Conservation (phyloP, 805 yeast genomes). For the Starmerella geochares region DNA sequence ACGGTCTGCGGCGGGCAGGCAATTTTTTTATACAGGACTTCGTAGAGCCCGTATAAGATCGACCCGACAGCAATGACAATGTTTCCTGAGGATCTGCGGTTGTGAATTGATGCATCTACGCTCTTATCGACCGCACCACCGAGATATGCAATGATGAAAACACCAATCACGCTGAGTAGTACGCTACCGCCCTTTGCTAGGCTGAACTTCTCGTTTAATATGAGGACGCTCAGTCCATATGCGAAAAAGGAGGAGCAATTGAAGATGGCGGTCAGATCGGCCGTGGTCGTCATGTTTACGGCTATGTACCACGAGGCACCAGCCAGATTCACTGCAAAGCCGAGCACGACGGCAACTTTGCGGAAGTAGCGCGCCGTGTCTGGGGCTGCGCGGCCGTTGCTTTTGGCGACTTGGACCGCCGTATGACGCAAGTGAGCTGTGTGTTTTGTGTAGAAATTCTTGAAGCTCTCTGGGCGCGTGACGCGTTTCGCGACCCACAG, state of each 20-base stretch:
- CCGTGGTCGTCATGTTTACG: constrained; percentile 66
- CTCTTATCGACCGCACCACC: constrained; percentile 26
- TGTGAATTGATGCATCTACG: constrained; percentile 32
- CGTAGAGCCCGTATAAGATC: constrained; percentile 68
- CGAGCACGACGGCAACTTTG: constrained; percentile 37
- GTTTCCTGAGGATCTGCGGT: constrained; percentile 59
- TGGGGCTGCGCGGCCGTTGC: constrained; percentile 12
- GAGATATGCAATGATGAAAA: constrained; percentile 61
- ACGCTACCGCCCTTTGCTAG: constrained; percentile 60
- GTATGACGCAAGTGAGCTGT: constrained; percentile 18
- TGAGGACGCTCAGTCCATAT: constrained; percentile 67
- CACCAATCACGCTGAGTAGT: constrained; percentile 60
- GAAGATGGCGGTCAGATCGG: constrained; percentile 83
- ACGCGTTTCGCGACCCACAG: constrained; percentile 33
- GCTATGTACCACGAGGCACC: constrained; percentile 82
- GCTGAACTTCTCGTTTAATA: constrained; percentile 56
- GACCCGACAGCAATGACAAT: constrained; percentile 64
- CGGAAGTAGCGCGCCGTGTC: constrained; percentile 35
- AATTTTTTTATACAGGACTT: constrained; percentile 65
- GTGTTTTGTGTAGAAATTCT: constrained; percentile 17
- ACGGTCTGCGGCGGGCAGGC: constrained; percentile 67
- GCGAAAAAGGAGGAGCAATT: constrained; percentile 87
- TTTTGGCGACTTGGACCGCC: constrained; percentile 18
- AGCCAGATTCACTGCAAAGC: constrained; percentile 56
- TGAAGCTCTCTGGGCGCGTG: constrained; percentile 10